Conservation (phyloP, 192 early-diverging fungal genomes). For the Nowakowskiella sp. region DNA sequence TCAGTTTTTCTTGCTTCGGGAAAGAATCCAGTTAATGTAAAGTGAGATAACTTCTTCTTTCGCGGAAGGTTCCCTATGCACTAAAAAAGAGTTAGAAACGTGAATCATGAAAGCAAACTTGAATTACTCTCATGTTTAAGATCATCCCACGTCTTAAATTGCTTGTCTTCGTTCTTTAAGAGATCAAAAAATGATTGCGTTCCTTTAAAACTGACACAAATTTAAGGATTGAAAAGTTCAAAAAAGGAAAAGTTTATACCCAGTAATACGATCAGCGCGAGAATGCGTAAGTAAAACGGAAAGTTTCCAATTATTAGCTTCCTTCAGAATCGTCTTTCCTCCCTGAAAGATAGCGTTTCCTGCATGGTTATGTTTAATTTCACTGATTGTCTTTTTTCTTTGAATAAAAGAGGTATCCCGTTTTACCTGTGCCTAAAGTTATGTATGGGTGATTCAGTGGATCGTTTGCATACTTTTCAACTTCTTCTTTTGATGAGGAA, state of each 20-base stretch:
- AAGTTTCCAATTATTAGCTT: slow-evolving; percentile 26
- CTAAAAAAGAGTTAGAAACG: slow-evolving; percentile 2
- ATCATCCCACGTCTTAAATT: slow-evolving; percentile 8
- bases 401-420: background rate
- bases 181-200: slow-evolving; percentile 5
- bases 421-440: slow-evolving; percentile 30
- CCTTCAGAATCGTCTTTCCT: slow-evolving; percentile 22
- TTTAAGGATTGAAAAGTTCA: background rate
- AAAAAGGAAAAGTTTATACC: slow-evolving; percentile 9
- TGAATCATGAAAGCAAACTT: background rate
- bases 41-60: slow-evolving; percentile 28
- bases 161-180: slow-evolving; percentile 14
- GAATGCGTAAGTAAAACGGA: slow-evolving; percentile 51
- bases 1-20: slow-evolving; percentile 1
- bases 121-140: slow-evolving; percentile 14
- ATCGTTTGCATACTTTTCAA: slow-evolving; percentile 42
- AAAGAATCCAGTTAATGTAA: slow-evolving; percentile 31
- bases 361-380: slow-evolving; percentile 11
- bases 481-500: slow-evolving; percentile 32
- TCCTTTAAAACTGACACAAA: slow-evolving; percentile 1
- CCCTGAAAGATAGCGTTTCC: slow-evolving; percentile 45
- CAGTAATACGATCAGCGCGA: slow-evolving; percentile 37
- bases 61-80: slow-evolving; percentile 31
- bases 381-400: background rate
- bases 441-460: slow-evolving; percentile 47